A percentile compares a stretch with the other conserved stretches of the same genome.
These are phyloP conservation scores for Ogataea polymorpha DNA, from an alignment of 805 yeast genomes.

Conservation along the genomic window DNA sequence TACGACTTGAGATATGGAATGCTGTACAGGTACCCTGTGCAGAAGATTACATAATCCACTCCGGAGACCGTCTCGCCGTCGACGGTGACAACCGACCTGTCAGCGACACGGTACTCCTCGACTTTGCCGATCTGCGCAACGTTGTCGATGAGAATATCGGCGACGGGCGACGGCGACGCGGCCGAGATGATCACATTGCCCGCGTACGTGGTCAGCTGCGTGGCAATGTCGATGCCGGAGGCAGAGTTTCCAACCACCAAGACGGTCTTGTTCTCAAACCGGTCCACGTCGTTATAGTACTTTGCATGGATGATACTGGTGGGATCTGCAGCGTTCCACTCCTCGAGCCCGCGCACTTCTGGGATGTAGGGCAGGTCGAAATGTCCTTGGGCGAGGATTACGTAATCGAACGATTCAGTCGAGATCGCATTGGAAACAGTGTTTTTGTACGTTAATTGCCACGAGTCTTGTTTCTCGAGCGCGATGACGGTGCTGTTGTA, in stretches of 20 bases:
- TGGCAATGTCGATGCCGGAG: conserved; percentile 62
- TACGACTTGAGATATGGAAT: conserved; percentile 55
- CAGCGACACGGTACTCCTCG: conserved; percentile 24
- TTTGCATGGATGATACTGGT: conserved; percentile 42
- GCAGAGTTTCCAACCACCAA: conserved; percentile 49
- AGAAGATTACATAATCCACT: conserved; percentile 60
- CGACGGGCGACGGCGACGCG: conserved; percentile 29
- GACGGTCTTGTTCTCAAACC: conserved; percentile 36
- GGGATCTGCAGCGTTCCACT: conserved; percentile 32
- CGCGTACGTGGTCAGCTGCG: conserved; percentile 31
- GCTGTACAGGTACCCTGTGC: conserved; percentile 71
- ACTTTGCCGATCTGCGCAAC: conserved; percentile 28
- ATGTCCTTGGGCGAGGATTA: conserved; percentile 47
- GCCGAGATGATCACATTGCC: conserved; percentile 30
- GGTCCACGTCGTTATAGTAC: conserved; percentile 34
- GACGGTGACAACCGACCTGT: conserved; percentile 39
- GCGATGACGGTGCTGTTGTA: conserved; percentile 41
- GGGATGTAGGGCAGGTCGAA: conserved; percentile 47
- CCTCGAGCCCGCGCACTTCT: conserved; percentile 37
- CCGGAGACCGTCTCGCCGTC: conserved; percentile 45
- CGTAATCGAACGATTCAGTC: conserved; percentile 29
- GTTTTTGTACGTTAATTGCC: conserved; percentile 26
- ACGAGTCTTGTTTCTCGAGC: conserved; percentile 27
- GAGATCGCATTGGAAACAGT: background rate
- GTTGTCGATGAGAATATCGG: conserved; percentile 25